Conservation (phyloP, 2,329 filamentous ascomycete genomes). For the Pestalotiopsis fici region DNA sequence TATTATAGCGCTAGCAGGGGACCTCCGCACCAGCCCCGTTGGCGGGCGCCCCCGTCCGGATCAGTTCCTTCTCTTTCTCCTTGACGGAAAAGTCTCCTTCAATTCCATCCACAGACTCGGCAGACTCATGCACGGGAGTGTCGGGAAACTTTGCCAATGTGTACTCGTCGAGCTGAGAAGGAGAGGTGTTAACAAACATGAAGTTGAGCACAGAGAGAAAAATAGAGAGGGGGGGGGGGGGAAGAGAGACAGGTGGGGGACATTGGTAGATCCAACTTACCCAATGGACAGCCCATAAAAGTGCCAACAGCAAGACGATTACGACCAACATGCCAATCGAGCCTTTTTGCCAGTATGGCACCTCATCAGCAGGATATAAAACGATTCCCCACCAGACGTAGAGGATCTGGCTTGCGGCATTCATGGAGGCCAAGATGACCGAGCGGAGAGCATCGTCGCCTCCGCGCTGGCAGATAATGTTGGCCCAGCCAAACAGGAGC, state of each 20-base stretch:
- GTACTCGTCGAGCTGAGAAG: constrained; percentile 6
- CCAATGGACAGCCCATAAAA: constrained; percentile 12
- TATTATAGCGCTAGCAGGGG: background rate
- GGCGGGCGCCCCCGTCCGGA: background rate
- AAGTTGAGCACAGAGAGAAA: background rate
- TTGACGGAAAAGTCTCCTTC: background rate
- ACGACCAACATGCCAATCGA: constrained; percentile 27
- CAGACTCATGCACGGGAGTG: background rate
- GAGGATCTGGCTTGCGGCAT: constrained; percentile 35
- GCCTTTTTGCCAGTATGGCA: constrained; percentile 40
- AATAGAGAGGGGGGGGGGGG: too few relatives aligned
- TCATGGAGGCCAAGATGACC: constrained; percentile 41
- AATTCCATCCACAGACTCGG: background rate
- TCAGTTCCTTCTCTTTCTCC: background rate
- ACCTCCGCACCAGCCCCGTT: background rate
- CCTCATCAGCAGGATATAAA: constrained; percentile 41
- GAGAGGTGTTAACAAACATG: background rate
- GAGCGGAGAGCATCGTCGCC: constrained; percentile 42
- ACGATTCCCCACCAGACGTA: constrained; percentile 47
- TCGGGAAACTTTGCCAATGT: constrained; percentile 8
- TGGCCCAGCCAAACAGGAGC: constrained; percentile 38
- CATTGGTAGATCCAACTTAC: too few relatives aligned
- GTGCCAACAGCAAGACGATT: constrained; percentile 16
- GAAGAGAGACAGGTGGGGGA: too few relatives aligned
- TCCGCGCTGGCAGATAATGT: constrained; percentile 33